phyloP scores from a whole-genome alignment of 176 grass and related monocot genomes.

The Secale cereale region DNA sequence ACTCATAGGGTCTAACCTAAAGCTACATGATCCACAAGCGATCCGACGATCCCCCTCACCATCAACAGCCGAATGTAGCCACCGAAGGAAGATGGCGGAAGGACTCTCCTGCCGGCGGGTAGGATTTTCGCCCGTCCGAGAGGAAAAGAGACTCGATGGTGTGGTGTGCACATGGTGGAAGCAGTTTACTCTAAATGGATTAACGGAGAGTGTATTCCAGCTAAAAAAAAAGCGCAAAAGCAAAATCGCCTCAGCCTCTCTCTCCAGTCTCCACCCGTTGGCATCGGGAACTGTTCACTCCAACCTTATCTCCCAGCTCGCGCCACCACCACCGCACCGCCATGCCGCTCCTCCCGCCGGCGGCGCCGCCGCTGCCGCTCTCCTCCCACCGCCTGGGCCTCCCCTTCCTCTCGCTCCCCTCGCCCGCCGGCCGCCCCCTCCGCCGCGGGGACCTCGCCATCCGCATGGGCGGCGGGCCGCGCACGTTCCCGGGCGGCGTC shows the following conservation, averaged over 20 bases:
- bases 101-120: too few relatives aligned
- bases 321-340: not conserved
- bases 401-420: not conserved
- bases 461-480: constrained; percentile 77
- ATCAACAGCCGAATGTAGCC: too few relatives aligned
- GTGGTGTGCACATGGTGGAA: too few relatives aligned
- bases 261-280: too few relatives aligned
- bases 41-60: too few relatives aligned
- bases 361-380: constrained; percentile 15
- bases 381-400: constrained; percentile 8
- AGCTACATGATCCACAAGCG: too few relatives aligned
- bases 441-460: constrained; percentile 42
- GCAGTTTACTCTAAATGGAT: too few relatives aligned
- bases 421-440: not conserved
- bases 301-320: constrained; percentile 2
- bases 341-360: constrained; percentile 18
- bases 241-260: not conserved
- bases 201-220: too few relatives aligned
- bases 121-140: too few relatives aligned
- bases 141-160: too few relatives aligned
- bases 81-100: too few relatives aligned
- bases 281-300: not conserved
- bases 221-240: not conserved
- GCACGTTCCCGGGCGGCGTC: constrained; percentile 77
- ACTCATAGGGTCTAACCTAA: too few relatives aligned